A percentile compares a stretch with the other conserved stretches of the same genome.
Conservation (phyloP, 345 rosid species). For the Arabis alpina region DNA sequence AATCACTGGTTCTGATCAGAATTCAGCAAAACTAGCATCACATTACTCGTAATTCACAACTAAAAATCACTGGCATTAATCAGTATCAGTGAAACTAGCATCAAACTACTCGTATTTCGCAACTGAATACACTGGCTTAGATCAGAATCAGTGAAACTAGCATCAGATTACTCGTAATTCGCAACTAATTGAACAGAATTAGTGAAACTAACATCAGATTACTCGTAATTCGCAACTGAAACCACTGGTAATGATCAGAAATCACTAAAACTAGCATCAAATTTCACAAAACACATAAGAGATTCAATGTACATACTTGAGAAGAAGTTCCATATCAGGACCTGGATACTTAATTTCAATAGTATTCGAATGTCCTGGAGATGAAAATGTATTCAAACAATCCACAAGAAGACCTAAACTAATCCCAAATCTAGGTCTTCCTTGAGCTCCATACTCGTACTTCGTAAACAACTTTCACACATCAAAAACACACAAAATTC, state of each 20-base stretch:
- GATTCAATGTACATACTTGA: conserved; percentile 58
- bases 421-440: conserved; percentile 81
- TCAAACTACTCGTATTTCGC: too few relatives aligned
- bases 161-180: too few relatives aligned
- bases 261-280: not conserved
- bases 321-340: conserved; percentile 94
- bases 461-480: conserved; percentile 70
- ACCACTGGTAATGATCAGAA: not conserved
- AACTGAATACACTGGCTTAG: not conserved
- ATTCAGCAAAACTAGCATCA: too few relatives aligned
- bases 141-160: too few relatives aligned
- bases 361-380: conserved; percentile 68
- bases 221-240: not conserved
- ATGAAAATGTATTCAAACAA: conserved; percentile 89
- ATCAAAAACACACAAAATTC: not conserved
- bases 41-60: too few relatives aligned
- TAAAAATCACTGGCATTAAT: too few relatives aligned
- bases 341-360: conserved; percentile 92
- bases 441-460: conserved; percentile 71
- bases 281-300: not conserved
- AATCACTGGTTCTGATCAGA: not conserved
- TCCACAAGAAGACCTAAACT: conserved; percentile 88
- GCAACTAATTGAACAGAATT: too few relatives aligned
- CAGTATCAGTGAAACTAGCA: too few relatives aligned
- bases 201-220: too few relatives aligned